Percentiles rank a stretch among this genome's conserved stretches.
phyloP scores from a whole-genome alignment of 1,139 yeast species.

The Blastobotrys ciferrii region DNA sequence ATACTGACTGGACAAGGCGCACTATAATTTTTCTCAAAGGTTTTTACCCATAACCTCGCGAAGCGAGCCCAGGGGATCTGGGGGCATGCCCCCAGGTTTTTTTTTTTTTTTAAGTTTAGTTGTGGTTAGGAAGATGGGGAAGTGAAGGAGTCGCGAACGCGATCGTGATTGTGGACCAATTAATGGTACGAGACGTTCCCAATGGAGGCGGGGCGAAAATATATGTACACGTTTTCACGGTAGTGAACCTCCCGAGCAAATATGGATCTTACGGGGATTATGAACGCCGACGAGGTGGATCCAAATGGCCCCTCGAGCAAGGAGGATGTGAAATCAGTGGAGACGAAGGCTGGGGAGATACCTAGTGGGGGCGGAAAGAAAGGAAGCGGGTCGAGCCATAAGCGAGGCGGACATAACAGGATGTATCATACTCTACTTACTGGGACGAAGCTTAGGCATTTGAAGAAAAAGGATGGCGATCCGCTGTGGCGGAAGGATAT shows the following conservation, averaged over 20 bases:
- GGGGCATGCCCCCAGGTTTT: too few species aligned
- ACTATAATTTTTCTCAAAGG: too few species aligned
- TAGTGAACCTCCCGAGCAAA: background rate
- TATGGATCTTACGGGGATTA: conserved; percentile 2
- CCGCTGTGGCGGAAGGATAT: conserved; percentile 88
- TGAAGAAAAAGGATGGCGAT: conserved; percentile 89
- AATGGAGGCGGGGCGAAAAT: background rate
- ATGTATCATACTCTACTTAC: conserved; percentile 33
- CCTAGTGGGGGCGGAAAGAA: background rate
- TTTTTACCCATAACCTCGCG: too few species aligned
- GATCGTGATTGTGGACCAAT: background rate
- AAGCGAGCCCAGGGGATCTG: too few species aligned
- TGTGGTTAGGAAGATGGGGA: background rate
- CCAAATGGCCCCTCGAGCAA: background rate
- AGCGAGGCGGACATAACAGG: conserved; percentile 19
- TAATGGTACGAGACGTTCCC: background rate
- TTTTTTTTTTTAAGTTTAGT: too few species aligned
- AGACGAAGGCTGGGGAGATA: background rate
- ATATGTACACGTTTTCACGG: background rate
- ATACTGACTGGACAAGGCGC: too few species aligned
- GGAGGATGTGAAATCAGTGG: background rate
- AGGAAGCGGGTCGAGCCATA: background rate
- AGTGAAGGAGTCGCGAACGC: background rate
- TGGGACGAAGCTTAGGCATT: conserved; percentile 54
- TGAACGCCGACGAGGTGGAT: conserved; percentile 5